A percentile compares a stretch with the other conserved stretches of the same genome.
These are phyloP conservation scores for Delitschia confertaspora DNA, from an alignment of 495 filamentous ascomycete genomes.

Conservation along the genomic window DNA sequence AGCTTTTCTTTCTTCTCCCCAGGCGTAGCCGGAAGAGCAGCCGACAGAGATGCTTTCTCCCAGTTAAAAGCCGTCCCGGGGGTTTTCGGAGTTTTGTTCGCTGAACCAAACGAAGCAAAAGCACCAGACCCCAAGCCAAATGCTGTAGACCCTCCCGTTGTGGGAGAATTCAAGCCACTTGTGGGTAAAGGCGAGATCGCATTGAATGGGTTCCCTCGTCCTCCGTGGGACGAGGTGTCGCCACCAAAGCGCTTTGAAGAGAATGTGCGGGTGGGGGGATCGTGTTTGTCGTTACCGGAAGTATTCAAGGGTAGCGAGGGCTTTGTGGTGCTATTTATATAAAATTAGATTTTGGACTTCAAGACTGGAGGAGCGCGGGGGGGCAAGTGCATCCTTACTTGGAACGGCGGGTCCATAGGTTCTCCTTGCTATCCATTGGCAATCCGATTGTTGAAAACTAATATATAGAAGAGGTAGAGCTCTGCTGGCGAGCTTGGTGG, in stretches of 20 bases:
- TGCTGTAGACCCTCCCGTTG: conserved; percentile 75
- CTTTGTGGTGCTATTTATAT: conserved; percentile 61
- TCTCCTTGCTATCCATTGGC: conserved; percentile 48
- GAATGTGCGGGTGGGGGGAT: conserved; percentile 54
- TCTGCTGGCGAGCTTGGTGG: conserved; percentile 23
- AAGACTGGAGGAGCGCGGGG: conserved; percentile 10
- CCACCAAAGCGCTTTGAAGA: conserved; percentile 62
- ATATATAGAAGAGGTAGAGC: not conserved
- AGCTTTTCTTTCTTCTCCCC: conserved; percentile 54
- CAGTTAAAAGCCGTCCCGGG: conserved; percentile 73
- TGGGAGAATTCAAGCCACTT: conserved; percentile 71
- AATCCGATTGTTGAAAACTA: conserved; percentile 1
- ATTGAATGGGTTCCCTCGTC: conserved; percentile 77
- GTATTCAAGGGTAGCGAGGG: conserved; percentile 73
- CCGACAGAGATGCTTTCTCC: conserved; percentile 36
- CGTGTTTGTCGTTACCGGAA: conserved; percentile 50
- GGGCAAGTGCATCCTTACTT: conserved; percentile 54
- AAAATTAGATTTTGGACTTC: conserved; percentile 13
- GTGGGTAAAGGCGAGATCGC: conserved; percentile 61
- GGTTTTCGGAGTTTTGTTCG: conserved; percentile 76
- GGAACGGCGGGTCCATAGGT: conserved; percentile 83
- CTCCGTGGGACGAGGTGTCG: conserved; percentile 67
- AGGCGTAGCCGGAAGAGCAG: conserved; percentile 38
- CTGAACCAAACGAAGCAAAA: conserved; percentile 89
- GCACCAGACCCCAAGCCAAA: conserved; percentile 92